phyloP scores from a whole-genome alignment of 2,329 filamentous ascomycete species.

The Alternaria consortialis region DNA sequence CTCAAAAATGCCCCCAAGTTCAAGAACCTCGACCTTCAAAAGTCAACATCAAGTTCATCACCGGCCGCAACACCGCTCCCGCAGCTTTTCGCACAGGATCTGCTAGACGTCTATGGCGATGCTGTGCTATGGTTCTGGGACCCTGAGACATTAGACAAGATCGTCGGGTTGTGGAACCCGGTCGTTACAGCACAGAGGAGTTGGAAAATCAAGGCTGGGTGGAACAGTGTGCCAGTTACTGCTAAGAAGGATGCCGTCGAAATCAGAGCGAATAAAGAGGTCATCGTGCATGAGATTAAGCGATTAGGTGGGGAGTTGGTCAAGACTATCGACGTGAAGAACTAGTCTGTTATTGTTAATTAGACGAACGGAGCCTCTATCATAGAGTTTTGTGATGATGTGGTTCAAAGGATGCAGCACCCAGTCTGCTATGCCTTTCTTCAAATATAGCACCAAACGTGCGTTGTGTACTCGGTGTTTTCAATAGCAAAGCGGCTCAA shows the following conservation, averaged over 20 bases:
- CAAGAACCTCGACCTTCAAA: conserved; percentile 79
- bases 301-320: conserved; percentile 70
- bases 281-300: conserved; percentile 76
- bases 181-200: conserved; percentile 58
- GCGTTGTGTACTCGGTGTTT: neutral
- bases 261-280: conserved; percentile 72
- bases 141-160: conserved; percentile 62
- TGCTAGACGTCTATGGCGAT: conserved; percentile 72
- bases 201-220: conserved; percentile 77
- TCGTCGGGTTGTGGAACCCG: conserved; percentile 74
- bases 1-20: conserved; percentile 62
- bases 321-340: conserved; percentile 37
- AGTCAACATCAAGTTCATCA: conserved; percentile 28
- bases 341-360: neutral
- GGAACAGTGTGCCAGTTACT: conserved; percentile 67
- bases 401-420: neutral
- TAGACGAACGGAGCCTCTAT: neutral
- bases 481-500: neutral
- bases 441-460: neutral
- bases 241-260: conserved; percentile 44
- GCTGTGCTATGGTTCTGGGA: conserved; percentile 84
- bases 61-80: conserved; percentile 66
- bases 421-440: neutral
- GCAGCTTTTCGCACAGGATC: conserved; percentile 70
- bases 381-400: neutral